Percentiles rank a stretch among this genome's conserved stretches.
phyloP scores from a whole-genome alignment of 805 yeast species.

The Candida mattraensis region DNA sequence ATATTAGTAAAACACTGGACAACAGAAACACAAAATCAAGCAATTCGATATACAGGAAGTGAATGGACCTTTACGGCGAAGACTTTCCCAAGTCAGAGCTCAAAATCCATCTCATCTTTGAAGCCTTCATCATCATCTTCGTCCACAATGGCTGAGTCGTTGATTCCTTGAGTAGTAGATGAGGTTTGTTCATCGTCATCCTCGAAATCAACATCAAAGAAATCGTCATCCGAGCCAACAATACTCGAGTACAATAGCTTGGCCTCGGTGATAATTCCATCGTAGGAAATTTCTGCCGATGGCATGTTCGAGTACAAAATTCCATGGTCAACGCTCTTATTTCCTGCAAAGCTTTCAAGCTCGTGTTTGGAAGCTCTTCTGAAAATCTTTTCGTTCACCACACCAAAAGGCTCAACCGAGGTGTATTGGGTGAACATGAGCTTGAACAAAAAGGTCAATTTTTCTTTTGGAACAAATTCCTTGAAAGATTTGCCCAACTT shows the following conservation, averaged over 20 bases:
- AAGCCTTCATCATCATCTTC: constrained; percentile 35
- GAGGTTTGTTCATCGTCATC: constrained; percentile 71
- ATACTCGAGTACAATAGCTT: constrained; percentile 70
- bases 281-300: constrained; percentile 84
- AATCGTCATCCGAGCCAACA: constrained; percentile 93
- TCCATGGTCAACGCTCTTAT: constrained; percentile 47
- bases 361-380: constrained; percentile 28
- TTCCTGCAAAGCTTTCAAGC: constrained; percentile 9
- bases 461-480: constrained; percentile 80
- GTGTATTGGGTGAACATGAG: constrained; percentile 61
- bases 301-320: constrained; percentile 61
- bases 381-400: constrained; percentile 43
- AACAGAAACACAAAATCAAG: constrained; percentile 1
- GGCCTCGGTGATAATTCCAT: constrained; percentile 84
- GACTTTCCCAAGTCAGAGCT: constrained; percentile 22
- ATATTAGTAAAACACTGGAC: background rate
- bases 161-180: constrained; percentile 9
- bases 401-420: constrained; percentile 55
- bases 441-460: constrained; percentile 59
- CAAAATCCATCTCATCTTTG: constrained; percentile 40
- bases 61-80: background rate
- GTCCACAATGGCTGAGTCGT: constrained; percentile 38
- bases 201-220: constrained; percentile 94
- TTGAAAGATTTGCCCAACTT: constrained; percentile 83
- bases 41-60: background rate